Base-by-base conservation (phyloP, 768 basidiomycete species). In the Strobilomyces echinocephalus region DNA sequence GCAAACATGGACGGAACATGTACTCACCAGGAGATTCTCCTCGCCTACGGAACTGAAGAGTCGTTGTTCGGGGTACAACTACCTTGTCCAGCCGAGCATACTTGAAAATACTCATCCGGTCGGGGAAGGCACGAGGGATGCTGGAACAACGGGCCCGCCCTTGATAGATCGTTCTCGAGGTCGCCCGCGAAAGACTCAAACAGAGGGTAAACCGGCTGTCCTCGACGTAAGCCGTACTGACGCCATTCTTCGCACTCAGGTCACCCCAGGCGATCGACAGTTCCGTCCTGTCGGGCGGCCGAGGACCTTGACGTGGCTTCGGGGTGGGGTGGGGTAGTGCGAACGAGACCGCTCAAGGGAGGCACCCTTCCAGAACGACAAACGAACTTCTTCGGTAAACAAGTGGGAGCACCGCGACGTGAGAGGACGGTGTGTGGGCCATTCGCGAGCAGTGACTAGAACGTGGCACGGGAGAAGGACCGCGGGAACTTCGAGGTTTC, bases 161-260 rank as follows among this genome's bases (percentile, higher is more conserved):
- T 7, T 35, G 35, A 16, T 12, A 28, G 15, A 31, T 30, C 16
- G 9, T 39, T 36, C 12, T 47, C 16, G 48, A 51, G 79, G 1
- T 85, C 84, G 2, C 81, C 75, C 43, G 83, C 78, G 42, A 82
- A 46, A 1, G 21, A 28, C 26, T 57, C 55, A 57, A 20, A 15
- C 16, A 26, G 24, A 28, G 42, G 11, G 26, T 6, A 14, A 43
- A 28, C 8, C 24, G 0, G 15, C 30, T 9, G 16, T 30, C 43
- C 16, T 44, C 26, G 21, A 43, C 5, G 24, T 5, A 11, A 24
- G 40, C 21, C 12, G 6, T 14, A 21, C 18, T n/a, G n/a, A n/a
- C n/a, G n/a, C n/a, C 21, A 8, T 45, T 15, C 11, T 31, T 28
- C 20, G 11, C 30, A 14, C 16, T 26, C 24, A 5, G 30, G 1